Evolutionary conservation across 2,329 filamentous ascomycete species (phyloP).

Genomic region (Chrysoporthe deuterocubensis): DNA sequence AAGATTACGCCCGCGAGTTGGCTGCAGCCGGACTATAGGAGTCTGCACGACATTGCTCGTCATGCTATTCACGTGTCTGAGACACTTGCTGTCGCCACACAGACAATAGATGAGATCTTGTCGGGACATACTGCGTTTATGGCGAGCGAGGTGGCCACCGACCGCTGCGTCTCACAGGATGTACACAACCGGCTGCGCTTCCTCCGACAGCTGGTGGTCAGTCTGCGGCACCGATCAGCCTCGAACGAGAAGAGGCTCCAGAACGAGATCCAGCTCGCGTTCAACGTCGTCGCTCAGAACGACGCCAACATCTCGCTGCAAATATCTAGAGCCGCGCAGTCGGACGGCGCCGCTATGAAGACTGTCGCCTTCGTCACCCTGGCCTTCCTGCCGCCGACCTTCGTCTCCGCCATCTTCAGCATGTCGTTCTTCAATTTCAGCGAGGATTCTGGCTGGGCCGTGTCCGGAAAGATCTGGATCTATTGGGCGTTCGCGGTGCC

Average conservation of each 20-base stretch:
- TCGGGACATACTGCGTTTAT: slow-evolving; percentile 26
- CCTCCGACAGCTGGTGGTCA: slow-evolving; percentile 39
- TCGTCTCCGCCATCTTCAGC: slow-evolving; percentile 53
- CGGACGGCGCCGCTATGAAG: slow-evolving; percentile 56
- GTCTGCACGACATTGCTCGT: slow-evolving; percentile 46
- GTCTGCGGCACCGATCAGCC: slow-evolving; percentile 41
- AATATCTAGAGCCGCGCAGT: slow-evolving; percentile 45
- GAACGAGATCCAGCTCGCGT: slow-evolving; percentile 59
- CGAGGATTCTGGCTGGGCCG: slow-evolving; percentile 29
- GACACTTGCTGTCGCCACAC: slow-evolving; percentile 42
- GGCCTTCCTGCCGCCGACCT: slow-evolving; percentile 47
- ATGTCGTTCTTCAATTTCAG: slow-evolving; percentile 48
- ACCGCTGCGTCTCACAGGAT: background rate
- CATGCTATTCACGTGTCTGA: slow-evolving; percentile 51
- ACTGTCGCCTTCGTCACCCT: slow-evolving; percentile 24
- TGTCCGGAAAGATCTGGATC: slow-evolving; percentile 38
- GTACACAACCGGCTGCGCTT: slow-evolving; percentile 38
- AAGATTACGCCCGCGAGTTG: background rate
- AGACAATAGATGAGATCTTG: slow-evolving; percentile 40
- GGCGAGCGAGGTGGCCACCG: background rate
- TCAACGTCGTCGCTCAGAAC: slow-evolving; percentile 48
- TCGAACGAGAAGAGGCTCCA: slow-evolving; percentile 52
- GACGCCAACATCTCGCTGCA: slow-evolving; percentile 44
- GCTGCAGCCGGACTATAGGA: slow-evolving; percentile 38
- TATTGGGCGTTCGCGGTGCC: slow-evolving; percentile 38